These are phyloP conservation scores for Magnolia officinalis DNA, from an alignment of 164 flowering plant genomes.

Conservation along the genomic window DNA sequence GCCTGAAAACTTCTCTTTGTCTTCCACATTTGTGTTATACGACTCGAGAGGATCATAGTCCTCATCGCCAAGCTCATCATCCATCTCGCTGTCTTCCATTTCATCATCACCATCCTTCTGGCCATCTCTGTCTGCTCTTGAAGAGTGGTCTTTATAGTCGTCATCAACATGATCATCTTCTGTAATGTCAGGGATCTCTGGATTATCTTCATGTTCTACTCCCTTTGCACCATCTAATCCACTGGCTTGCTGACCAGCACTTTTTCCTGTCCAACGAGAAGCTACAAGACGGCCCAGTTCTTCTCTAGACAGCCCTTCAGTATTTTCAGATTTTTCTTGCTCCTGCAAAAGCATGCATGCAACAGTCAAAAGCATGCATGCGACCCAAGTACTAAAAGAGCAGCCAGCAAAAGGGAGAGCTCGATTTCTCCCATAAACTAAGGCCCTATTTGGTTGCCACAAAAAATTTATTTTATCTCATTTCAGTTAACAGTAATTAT, in stretches of 20 bases:
- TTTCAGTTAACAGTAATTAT: too few species aligned
- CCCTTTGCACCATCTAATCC: constrained; percentile 28
- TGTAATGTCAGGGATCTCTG: constrained; percentile 29
- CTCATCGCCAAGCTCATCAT: constrained; percentile 37
- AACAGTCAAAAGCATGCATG: background rate
- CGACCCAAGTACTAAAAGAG: background rate
- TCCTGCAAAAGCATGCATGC: constrained; percentile 28
- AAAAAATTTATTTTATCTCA: too few species aligned
- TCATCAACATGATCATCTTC: constrained; percentile 28
- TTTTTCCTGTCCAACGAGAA: constrained; percentile 96
- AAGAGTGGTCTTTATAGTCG: constrained; percentile 57
- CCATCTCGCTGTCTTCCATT: constrained; percentile 32
- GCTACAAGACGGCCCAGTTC: constrained; percentile 92
- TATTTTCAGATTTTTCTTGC: constrained; percentile 35
- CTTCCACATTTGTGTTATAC: constrained; percentile 49
- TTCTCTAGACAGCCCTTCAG: constrained; percentile 76
- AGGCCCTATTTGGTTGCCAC: too few species aligned
- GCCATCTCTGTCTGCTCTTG: constrained; percentile 54
- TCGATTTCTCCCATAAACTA: too few species aligned
- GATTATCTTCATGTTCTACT: constrained; percentile 27
- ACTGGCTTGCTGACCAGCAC: constrained; percentile 35
- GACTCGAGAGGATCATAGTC: constrained; percentile 38
- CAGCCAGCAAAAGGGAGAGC: background rate
- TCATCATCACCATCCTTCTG: constrained; percentile 40
- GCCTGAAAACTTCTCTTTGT: constrained; percentile 60